Evolutionary conservation across 225 moss, liverwort and hornwort genomes (phyloP), one percentile per base, ranked within the genome.

Genomic region (Sphagnum tenellum): DNA sequence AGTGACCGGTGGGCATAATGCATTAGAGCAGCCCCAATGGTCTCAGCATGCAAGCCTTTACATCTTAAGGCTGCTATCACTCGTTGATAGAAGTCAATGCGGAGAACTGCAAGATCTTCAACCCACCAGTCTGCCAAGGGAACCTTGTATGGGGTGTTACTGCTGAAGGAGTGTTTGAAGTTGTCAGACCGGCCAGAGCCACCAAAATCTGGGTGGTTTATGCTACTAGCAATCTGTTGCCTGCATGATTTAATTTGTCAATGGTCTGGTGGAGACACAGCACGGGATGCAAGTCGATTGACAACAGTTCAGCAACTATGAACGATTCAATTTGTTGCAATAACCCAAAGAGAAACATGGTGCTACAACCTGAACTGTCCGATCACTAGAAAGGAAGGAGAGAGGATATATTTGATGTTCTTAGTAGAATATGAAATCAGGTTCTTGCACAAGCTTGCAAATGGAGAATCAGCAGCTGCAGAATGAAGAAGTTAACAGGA

Each of bases 1-100:
- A 98, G 77, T n/a, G 96, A 98, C 53, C 96, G 83, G 73, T 90
- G 90, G n/a, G 96, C 93, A 60, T 93, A 98, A 63, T 88, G 96
- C 96, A 98, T 98, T 5, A 98, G 80, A 12, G 93, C 90, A 48
- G 86, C 90, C 67, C 96, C 96, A 4, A 98, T 90, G 58, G 89
- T 93, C 77, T 93, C 93, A 56, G 89, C 85, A 45, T 90, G 81
- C 50, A 98, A 70, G 45, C 96, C 96, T 56, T 89, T 81, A 2
- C 82, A 86, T 65, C 90, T 87, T 93, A 98, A 90, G 46, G 90
- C 86, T 13, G 90, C 90, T 57, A 98, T 49, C 50, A 98, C 87
- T 71, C 92, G 85, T 65, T 98, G 93, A 65, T 89, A 98, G 45
- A 98, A 89, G 55, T 98, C 96, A 62, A 98, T 86, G 63, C 93